Evolutionary conservation across 805 yeast species (phyloP).

Genomic region (Pichia heedii): DNA sequence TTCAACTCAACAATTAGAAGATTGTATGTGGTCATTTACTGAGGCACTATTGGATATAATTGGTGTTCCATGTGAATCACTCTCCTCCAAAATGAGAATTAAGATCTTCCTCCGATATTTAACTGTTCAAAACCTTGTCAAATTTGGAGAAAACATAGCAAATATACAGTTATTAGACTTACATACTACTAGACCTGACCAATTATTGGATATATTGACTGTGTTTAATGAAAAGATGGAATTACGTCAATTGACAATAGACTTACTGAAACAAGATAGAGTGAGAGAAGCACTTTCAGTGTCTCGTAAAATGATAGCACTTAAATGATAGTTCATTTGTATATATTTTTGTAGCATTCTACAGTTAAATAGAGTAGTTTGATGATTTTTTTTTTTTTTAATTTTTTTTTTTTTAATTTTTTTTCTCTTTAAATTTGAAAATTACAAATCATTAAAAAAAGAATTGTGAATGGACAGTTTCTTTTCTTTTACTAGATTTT

Average conservation of each 20-base stretch:
- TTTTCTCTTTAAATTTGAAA: too few species aligned
- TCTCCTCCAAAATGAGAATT: constrained; percentile 18
- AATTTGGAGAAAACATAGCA: background rate
- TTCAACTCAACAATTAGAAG: constrained; percentile 9
- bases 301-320: constrained; percentile 4
- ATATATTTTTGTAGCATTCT: too few species aligned
- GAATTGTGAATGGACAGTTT: too few species aligned
- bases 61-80: constrained; percentile 16
- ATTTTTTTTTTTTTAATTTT: too few species aligned
- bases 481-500: background rate
- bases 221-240: constrained; percentile 16
- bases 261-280: background rate
- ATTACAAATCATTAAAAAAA: too few species aligned
- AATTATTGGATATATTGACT: constrained; percentile 9
- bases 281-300: background rate
- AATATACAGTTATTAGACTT: too few species aligned
- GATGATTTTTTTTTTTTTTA: too few species aligned
- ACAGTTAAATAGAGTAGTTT: too few species aligned
- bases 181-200: background rate
- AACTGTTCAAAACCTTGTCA: background rate
- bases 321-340: too few species aligned
- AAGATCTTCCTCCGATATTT: constrained; percentile 16
- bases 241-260: constrained; percentile 15
- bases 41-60: constrained; percentile 11
- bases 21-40: constrained; percentile 21